These are phyloP conservation scores for Candida andamanensis DNA, from an alignment of 805 yeast genomes.

Conservation along the genomic window DNA sequence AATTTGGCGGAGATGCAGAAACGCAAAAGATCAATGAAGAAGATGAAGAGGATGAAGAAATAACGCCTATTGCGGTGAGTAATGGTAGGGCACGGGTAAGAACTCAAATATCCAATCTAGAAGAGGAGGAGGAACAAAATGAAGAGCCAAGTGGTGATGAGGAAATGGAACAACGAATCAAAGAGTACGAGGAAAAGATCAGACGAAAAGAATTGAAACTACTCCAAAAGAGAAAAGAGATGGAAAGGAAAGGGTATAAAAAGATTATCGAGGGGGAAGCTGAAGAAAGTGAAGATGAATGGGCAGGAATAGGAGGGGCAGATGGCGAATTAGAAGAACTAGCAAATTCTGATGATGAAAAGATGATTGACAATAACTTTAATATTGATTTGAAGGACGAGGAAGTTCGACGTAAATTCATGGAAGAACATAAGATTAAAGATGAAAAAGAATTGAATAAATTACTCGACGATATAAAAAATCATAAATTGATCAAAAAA, in stretches of 20 bases:
- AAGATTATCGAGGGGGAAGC: conserved; percentile 76
- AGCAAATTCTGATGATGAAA: conserved; percentile 72
- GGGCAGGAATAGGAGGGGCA: conserved; percentile 74
- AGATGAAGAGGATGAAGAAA: conserved; percentile 13
- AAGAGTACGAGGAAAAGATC: conserved; percentile 34
- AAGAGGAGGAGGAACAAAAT: conserved; percentile 15
- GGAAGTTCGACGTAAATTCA: conserved; percentile 52
- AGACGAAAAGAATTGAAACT: conserved; percentile 28
- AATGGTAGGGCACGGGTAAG: no score
- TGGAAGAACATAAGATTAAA: conserved; percentile 54
- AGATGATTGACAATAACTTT: conserved; percentile 68
- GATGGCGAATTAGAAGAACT: conserved; percentile 54
- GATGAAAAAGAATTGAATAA: conserved; percentile 63
- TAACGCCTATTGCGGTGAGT: conserved; percentile 9
- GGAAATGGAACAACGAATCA: conserved; percentile 23
- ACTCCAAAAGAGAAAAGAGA: conserved; percentile 39
- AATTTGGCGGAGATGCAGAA: conserved; percentile 11
- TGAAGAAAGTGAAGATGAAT: conserved; percentile 85
- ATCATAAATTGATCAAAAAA: conserved; percentile 61
- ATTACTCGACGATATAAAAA: conserved; percentile 65
- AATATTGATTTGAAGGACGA: conserved; percentile 53
- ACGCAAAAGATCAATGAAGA: no score
- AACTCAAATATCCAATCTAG: no score
- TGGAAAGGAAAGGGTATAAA: conserved; percentile 54
- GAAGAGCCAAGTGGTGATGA: conserved; percentile 20